Percentiles rank a stretch among this genome's conserved stretches.
Conservation (phyloP, 2,329 filamentous ascomycete species). For the Penicillium sp. region DNA sequence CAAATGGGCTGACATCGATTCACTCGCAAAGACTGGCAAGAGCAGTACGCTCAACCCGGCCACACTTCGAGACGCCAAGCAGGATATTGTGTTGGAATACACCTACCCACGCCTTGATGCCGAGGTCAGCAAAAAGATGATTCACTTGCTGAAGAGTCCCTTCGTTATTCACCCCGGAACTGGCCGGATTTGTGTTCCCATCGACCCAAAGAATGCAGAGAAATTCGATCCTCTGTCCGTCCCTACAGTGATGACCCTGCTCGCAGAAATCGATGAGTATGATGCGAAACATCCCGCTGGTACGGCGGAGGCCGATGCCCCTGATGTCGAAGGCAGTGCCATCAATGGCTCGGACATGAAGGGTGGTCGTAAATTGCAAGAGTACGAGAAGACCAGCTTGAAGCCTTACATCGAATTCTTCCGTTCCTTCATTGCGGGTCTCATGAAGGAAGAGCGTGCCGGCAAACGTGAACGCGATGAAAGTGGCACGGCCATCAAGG, state of each 20-base stretch:
- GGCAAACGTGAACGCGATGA: constrained; percentile 52
- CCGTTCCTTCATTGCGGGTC: constrained; percentile 68
- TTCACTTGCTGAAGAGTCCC: constrained; percentile 94
- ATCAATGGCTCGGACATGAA: constrained; percentile 32
- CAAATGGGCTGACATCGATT: constrained; percentile 95
- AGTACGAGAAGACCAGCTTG: constrained; percentile 96
- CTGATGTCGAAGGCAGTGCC: constrained; percentile 39
- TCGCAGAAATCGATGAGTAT: constrained; percentile 85
- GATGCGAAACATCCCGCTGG: constrained; percentile 40
- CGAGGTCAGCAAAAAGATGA: constrained; percentile 94
- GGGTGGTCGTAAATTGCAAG: constrained; percentile 55
- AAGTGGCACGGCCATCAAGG: constrained; percentile 39
- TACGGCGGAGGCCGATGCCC: constrained; percentile 41
- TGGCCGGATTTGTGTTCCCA: constrained; percentile 90
- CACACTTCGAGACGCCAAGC: constrained; percentile 80
- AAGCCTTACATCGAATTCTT: constrained; percentile 93
- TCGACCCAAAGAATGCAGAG: constrained; percentile 69
- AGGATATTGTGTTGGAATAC: constrained; percentile 94
- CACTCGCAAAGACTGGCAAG: constrained; percentile 71
- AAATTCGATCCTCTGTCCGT: constrained; percentile 82
- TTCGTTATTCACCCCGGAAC: constrained; percentile 97
- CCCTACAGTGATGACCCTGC: constrained; percentile 79
- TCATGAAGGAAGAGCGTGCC: constrained; percentile 70
- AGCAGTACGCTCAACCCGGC: constrained; percentile 68
- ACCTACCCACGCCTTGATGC: constrained; percentile 96